Base-by-base conservation (phyloP, 768 basidiomycete genomes). In the Lactarius quietus region DNA sequence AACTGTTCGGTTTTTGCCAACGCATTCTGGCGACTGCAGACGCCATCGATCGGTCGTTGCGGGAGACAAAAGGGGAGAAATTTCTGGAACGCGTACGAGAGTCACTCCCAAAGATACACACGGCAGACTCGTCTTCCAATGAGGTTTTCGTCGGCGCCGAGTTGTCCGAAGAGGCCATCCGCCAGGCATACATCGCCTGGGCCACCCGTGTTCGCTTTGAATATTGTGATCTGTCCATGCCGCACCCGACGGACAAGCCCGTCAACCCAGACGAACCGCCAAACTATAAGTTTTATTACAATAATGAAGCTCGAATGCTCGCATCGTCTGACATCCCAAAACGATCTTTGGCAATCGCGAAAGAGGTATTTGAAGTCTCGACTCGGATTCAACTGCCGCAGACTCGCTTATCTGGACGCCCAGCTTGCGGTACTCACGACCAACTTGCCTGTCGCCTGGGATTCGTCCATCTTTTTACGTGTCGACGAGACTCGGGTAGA, bases 401-500 rank as follows among this genome's bases (percentile, higher is more conserved):
- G 26, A 6, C 43, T 33, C 9, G 20, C 62, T 67, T 10, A 63
- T 26, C 17, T 23, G 45, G 23, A 17, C 65, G n/a, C 68, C 45
- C 66, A 94, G 93, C 86, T 97, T 66, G 94, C 95, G 2, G 92
- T 95, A 43, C 82, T 98, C 59, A 94, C 94, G 3, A 95, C 93
- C 14, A 95, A 94, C 73, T 79, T 98, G 29, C 95, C 95, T n/a
- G 88, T 93, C 17, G 89, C 92, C 7, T 97, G 93, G 92, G 87
- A 93, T 71, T 96, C 95, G 6, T 95, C 93, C 1, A 88, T 98
- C 68, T 97, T 96, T 78, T 77, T 98, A 64, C 84, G 91, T 59
- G 94, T 96, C 5, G 95, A 98, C 73, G 95, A 97, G 78, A 88
- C 84, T 18, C 86, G 94, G 15, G 92, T 95, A 17, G 94, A 95